Evolutionary conservation across 2,329 filamentous ascomycete genomes (phyloP).

Genomic region (Drechslerella dactyloides): DNA sequence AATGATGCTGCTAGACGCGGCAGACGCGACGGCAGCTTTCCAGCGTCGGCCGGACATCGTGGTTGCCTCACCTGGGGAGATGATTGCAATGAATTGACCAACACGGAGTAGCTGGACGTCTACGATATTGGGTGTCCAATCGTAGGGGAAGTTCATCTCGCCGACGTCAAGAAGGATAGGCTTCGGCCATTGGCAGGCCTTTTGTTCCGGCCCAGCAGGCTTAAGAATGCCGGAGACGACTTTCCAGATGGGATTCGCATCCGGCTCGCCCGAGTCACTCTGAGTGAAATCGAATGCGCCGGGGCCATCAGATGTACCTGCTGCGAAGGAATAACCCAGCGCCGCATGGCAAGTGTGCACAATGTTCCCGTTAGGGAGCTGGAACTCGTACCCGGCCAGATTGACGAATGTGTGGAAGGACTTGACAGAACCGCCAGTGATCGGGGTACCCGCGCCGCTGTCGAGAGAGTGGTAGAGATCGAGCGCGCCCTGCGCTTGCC

Average conservation of each 20-base stretch:
- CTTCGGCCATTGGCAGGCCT: conserved; percentile 78
- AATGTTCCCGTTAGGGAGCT: conserved; percentile 72
- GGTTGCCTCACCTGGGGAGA: conserved; percentile 84
- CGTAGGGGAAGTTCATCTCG: conserved; percentile 76
- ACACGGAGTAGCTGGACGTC: conserved; percentile 85
- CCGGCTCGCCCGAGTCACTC: conserved; percentile 75
- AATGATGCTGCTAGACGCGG: conserved; percentile 56
- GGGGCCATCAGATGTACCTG: conserved; percentile 88
- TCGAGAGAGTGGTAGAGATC: conserved; percentile 58
- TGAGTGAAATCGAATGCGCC: conserved; percentile 94
- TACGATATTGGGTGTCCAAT: conserved; percentile 89
- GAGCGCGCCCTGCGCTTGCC: conserved; percentile 71
- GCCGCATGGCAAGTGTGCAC: conserved; percentile 83
- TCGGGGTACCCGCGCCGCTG: conserved; percentile 48
- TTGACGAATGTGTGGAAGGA: conserved; percentile 86
- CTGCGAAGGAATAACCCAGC: conserved; percentile 89
- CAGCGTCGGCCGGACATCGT: conserved; percentile 92
- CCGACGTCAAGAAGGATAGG: conserved; percentile 88
- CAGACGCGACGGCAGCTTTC: conserved; percentile 71
- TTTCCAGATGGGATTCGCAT: conserved; percentile 76
- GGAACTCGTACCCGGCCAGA: conserved; percentile 76
- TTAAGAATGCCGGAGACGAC: conserved; percentile 76
- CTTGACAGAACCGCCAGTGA: conserved; percentile 68
- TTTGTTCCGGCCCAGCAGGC: conserved; percentile 72
- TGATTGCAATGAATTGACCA: conserved; percentile 81